These are phyloP conservation scores for Paspalum notatum DNA, from an alignment of 176 grass and related monocot genomes.

Conservation along the genomic window DNA sequence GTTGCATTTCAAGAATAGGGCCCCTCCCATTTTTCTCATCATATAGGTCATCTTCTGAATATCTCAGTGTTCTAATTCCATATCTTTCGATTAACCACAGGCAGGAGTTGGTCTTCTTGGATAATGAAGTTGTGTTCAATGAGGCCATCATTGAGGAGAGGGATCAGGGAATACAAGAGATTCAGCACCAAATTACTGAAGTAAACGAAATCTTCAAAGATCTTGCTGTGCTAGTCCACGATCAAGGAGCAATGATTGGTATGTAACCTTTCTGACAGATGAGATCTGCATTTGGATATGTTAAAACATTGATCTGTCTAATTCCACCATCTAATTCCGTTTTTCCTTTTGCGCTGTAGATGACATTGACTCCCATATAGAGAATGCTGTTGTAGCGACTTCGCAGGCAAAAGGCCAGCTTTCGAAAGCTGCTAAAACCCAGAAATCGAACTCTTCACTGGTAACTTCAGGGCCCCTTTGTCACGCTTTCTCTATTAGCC, in stretches of 20 bases:
- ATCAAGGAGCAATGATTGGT: slow-evolving; percentile 90
- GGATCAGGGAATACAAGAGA: slow-evolving; percentile 91
- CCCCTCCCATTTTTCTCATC: not conserved
- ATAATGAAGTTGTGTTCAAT: slow-evolving; percentile 89
- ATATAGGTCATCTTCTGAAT: not conserved
- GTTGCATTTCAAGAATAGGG: slow-evolving; percentile 16
- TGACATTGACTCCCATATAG: slow-evolving; percentile 76
- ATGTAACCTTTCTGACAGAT: slow-evolving; percentile 11
- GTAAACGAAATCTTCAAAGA: slow-evolving; percentile 97
- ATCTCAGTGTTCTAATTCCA: not conserved
- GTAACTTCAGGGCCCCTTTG: slow-evolving; percentile 38
- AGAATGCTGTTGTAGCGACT: slow-evolving; percentile 65
- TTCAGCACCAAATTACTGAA: slow-evolving; percentile 87
- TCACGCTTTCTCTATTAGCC: not conserved
- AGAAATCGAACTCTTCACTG: slow-evolving; percentile 90
- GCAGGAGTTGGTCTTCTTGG: slow-evolving; percentile 80
- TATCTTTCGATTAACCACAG: slow-evolving; percentile 40
- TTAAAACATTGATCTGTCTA: not conserved
- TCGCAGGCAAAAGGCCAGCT: slow-evolving; percentile 78
- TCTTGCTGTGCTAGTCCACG: slow-evolving; percentile 92
- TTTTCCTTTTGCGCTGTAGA: slow-evolving; percentile 46
- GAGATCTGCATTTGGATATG: not conserved
- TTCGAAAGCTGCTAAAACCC: slow-evolving; percentile 81
- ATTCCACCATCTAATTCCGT: slow-evolving; percentile 20
- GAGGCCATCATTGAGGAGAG: slow-evolving; percentile 94